A percentile compares a stretch with the other conserved stretches of the same genome.
phyloP scores from a whole-genome alignment of 306 rosid species.

The Cicer chorassanicum region DNA sequence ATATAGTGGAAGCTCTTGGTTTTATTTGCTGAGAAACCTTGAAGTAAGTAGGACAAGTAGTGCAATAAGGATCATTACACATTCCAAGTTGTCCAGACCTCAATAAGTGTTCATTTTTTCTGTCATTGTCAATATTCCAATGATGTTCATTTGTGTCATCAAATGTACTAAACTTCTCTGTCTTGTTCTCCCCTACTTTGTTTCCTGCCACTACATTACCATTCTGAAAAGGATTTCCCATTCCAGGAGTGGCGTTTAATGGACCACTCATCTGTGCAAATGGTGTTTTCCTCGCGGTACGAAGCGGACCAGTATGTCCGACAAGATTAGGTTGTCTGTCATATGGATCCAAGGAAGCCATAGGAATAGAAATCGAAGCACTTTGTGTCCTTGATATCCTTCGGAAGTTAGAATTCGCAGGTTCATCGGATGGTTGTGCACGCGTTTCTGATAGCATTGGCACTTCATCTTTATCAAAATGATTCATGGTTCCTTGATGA shows the following conservation, averaged over 20 bases:
- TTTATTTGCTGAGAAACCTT: conserved; percentile 54
- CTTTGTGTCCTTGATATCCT: conserved; percentile 60
- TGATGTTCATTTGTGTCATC: conserved; percentile 41
- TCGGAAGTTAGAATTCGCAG: conserved; percentile 43
- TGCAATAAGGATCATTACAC: conserved; percentile 94
- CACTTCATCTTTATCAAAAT: conserved; percentile 40
- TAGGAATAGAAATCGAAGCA: conserved; percentile 67
- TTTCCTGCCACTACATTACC: conserved; percentile 26
- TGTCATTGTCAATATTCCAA: conserved; percentile 51
- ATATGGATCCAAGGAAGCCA: conserved; percentile 53
- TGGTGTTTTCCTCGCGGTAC: conserved; percentile 56
- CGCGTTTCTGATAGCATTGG: conserved; percentile 64
- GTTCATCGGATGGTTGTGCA: conserved; percentile 48
- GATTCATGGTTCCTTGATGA: conserved; percentile 30
- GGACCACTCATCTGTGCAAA: conserved; percentile 78
- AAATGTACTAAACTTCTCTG: conserved; percentile 50
- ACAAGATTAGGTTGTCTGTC: conserved; percentile 58
- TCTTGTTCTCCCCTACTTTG: conserved; percentile 45
- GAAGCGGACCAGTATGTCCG: conserved; percentile 82
- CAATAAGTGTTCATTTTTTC: conserved; percentile 70
- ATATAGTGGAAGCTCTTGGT: conserved; percentile 49
- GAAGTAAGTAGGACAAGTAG: conserved; percentile 81
- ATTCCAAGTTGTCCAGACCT: conserved; percentile 88
- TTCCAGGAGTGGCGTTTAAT: conserved; percentile 43
- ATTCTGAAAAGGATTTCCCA: conserved; percentile 48